Evolutionary conservation across 164 flowering plant species (phyloP).

Genomic region (Nymphaea colorata): DNA sequence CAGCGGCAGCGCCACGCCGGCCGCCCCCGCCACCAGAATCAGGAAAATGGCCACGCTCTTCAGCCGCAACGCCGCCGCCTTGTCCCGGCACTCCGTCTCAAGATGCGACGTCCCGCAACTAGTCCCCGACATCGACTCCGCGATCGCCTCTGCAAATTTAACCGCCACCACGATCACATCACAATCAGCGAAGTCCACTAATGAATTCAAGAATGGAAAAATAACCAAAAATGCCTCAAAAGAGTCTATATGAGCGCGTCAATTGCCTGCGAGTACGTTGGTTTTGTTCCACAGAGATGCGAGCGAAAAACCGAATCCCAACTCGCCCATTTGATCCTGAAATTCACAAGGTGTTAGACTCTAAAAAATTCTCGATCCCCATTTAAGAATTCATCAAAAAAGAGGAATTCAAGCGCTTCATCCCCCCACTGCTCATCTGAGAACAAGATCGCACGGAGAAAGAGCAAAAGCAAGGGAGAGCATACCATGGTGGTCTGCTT

Average conservation of each 20-base stretch:
- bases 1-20: constrained; percentile 67
- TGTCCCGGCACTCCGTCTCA: constrained; percentile 43
- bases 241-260: too few species aligned
- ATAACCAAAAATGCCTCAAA: neutral
- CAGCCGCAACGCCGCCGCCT: constrained; percentile 36
- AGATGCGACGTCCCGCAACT: constrained; percentile 23
- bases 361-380: neutral
- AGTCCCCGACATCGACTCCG: constrained; percentile 29
- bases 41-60: constrained; percentile 61
- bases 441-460: neutral
- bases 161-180: neutral
- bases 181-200: neutral
- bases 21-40: constrained; percentile 53
- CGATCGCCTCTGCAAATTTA: constrained; percentile 9
- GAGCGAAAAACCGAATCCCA: neutral
- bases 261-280: neutral
- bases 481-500: neutral
- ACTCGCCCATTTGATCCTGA: neutral
- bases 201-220: neutral
- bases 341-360: neutral
- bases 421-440: too few species aligned
- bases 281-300: neutral
- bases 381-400: neutral
- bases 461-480: neutral
- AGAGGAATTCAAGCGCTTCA: neutral